A percentile compares a stretch with the other conserved stretches of the same genome.
Conservation (phyloP, 805 yeast genomes). For the Ogataea salicorniae region DNA sequence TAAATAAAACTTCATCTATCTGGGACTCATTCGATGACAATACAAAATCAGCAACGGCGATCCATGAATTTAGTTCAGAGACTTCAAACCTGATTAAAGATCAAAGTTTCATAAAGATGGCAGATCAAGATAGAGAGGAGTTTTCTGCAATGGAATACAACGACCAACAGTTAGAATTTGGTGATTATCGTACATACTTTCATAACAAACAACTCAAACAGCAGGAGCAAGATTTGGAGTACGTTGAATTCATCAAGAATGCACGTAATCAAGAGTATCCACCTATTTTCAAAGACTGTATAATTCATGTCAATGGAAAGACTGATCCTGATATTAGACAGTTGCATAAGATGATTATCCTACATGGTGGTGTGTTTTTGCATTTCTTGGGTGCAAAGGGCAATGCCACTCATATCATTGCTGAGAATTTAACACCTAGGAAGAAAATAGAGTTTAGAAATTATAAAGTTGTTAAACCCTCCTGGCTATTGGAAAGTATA, state of each 20-base stretch:
- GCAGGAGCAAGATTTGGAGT: constrained; percentile 49
- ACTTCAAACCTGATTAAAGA: not conserved
- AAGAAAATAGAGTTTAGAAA: constrained; percentile 61
- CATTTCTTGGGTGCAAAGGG: constrained; percentile 67
- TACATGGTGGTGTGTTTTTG: constrained; percentile 76
- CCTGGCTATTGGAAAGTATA: constrained; percentile 73
- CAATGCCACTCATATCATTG: constrained; percentile 78
- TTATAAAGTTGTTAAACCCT: constrained; percentile 73
- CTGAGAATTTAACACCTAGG: constrained; percentile 71
- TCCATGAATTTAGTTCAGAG: not conserved
- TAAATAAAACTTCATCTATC: not conserved
- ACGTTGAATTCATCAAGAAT: constrained; percentile 42
- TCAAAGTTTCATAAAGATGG: not conserved
- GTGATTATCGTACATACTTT: constrained; percentile 65
- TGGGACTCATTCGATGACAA: constrained; percentile 4
- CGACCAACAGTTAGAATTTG: constrained; percentile 47
- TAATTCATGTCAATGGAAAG: constrained; percentile 81
- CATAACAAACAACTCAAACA: constrained; percentile 57
- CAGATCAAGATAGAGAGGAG: constrained; percentile 6
- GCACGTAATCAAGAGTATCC: constrained; percentile 29
- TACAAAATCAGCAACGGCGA: not conserved
- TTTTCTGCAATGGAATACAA: constrained; percentile 10
- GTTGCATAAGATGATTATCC: constrained; percentile 63
- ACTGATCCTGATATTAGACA: constrained; percentile 75
- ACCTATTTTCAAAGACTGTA: constrained; percentile 55